These are phyloP conservation scores for Fusarium heterosporum DNA, from an alignment of 2,329 filamentous ascomycete species.

Conservation along the genomic window DNA sequence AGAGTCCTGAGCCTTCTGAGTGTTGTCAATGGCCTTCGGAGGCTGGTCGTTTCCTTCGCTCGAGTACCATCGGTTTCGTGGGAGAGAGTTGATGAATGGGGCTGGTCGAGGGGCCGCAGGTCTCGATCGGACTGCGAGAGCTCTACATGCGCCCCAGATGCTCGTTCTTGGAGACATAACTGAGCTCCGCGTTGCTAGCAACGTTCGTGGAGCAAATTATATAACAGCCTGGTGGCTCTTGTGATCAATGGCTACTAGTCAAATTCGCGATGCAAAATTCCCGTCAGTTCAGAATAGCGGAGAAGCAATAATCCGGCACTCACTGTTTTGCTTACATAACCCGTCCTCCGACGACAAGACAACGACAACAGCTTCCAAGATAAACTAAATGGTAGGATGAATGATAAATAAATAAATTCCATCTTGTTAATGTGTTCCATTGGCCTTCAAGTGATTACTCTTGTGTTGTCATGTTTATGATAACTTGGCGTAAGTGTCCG, in stretches of 20 bases:
- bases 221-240: constrained; percentile 42
- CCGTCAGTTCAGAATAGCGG: constrained; percentile 30
- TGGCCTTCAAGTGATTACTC: too few species aligned
- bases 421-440: too few species aligned
- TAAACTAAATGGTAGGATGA: background rate
- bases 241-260: constrained; percentile 35
- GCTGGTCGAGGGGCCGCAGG: constrained; percentile 43
- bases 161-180: constrained; percentile 52
- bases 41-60: constrained; percentile 49
- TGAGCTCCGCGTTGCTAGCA: constrained; percentile 47
- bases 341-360: background rate
- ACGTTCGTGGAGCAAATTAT: constrained; percentile 43
- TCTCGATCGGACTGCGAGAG: constrained; percentile 49
- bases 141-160: constrained; percentile 52
- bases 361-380: background rate
- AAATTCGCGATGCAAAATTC: constrained; percentile 47
- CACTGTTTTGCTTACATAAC: constrained; percentile 39
- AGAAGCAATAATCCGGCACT: constrained; percentile 38
- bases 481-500: too few species aligned
- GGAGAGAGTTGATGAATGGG: constrained; percentile 40
- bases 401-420: background rate
- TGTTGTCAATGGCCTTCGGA: constrained; percentile 41
- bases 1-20: constrained; percentile 20
- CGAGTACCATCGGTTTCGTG: constrained; percentile 48
- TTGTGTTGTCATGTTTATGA: too few species aligned